Conservation (phyloP, 192 early-diverging fungal species). For the Backusella westeae region DNA sequence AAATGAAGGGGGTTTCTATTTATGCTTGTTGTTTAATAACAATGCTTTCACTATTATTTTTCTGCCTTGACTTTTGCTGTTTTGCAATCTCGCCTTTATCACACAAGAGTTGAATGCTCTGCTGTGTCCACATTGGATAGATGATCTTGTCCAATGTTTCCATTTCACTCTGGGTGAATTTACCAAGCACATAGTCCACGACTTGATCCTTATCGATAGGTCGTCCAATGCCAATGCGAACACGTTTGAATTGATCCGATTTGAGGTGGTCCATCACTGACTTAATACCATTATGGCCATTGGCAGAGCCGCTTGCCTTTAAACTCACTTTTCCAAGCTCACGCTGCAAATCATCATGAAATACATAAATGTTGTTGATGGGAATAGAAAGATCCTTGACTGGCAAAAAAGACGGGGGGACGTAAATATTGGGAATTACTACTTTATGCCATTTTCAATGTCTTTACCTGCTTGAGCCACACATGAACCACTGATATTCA, state of each 20-base stretch:
- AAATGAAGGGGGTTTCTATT: neutral
- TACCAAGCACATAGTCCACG: conserved; percentile 54
- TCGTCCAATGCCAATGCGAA: conserved; percentile 71
- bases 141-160: conserved; percentile 43
- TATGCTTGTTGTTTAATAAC: neutral
- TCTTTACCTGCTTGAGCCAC: conserved; percentile 60
- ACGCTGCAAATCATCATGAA: conserved; percentile 76
- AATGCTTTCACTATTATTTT: neutral
- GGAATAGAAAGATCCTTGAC: conserved; percentile 47
- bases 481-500: conserved; percentile 68
- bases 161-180: conserved; percentile 49
- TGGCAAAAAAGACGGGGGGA: conserved; percentile 1
- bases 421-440: neutral
- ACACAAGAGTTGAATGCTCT: conserved; percentile 8
- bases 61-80: neutral
- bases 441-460: too few species aligned
- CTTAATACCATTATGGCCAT: conserved; percentile 76
- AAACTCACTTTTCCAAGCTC: conserved; percentile 59
- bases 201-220: conserved; percentile 47
- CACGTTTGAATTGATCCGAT: conserved; percentile 53
- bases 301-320: conserved; percentile 62
- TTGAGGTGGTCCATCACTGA: conserved; percentile 55
- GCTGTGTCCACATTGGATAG: conserved; percentile 29
- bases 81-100: conserved; percentile 16
- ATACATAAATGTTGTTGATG: conserved; percentile 48